Percentiles rank a stretch among this genome's conserved stretches.
Evolutionary conservation across 352 stramenopile genomes (phyloP).

Genomic region (Pythium graminicola): DNA sequence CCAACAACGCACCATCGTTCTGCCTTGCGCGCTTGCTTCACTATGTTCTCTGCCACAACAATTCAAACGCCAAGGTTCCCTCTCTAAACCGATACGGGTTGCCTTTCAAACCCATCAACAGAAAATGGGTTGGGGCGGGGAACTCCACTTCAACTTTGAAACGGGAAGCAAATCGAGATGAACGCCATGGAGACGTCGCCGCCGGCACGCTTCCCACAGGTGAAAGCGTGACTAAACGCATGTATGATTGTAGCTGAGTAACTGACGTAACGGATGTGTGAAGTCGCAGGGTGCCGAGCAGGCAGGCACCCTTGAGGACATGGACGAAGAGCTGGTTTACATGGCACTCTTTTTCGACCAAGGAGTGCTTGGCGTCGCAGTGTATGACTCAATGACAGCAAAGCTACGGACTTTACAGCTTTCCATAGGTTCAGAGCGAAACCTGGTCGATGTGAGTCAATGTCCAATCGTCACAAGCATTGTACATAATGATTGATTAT

Average conservation of each 20-base stretch:
- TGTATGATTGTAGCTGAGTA: background rate
- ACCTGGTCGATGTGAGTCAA: conserved; percentile 40
- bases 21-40: background rate
- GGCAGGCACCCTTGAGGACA: conserved; percentile 19
- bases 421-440: conserved; percentile 28
- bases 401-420: conserved; percentile 60
- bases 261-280: background rate
- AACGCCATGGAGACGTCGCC: background rate
- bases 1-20: conserved; percentile 9
- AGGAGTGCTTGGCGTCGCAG: conserved; percentile 57
- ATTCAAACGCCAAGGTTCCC: conserved; percentile 11
- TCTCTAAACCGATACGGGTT: conserved; percentile 23
- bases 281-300: background rate
- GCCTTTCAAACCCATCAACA: background rate
- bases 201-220: background rate
- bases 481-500: background rate
- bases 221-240: background rate
- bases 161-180: conserved; percentile 1
- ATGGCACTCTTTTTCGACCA: conserved; percentile 69
- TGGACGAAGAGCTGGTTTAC: conserved; percentile 54
- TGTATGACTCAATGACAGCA: conserved; percentile 67
- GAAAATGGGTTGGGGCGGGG: conserved; percentile 16
- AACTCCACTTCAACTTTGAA: conserved; percentile 19
- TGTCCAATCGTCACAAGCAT: background rate
- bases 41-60: background rate